Percentiles rank a stretch among this genome's conserved stretches.
These are phyloP conservation scores for Phytophthora pluvialis DNA, from an alignment of 352 stramenopile genomes.

Conservation along the genomic window DNA sequence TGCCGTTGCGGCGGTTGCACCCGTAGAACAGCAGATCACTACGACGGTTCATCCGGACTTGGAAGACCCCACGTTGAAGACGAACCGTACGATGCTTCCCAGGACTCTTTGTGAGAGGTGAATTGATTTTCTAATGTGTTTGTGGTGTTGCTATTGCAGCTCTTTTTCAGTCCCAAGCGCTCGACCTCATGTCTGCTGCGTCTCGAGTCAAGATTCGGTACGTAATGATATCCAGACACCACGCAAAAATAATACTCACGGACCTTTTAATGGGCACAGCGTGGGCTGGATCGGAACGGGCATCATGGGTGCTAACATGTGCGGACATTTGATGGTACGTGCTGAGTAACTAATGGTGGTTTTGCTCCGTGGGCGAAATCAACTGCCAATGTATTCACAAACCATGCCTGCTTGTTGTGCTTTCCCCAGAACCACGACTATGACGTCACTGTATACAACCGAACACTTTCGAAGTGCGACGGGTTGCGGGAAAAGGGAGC, in stretches of 20 bases:
- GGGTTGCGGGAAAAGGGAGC: conserved; percentile 78
- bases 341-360: background rate
- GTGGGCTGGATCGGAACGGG: conserved; percentile 89
- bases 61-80: conserved; percentile 66
- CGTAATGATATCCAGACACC: background rate
- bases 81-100: conserved; percentile 41
- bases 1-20: conserved; percentile 19
- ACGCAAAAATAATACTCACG: background rate
- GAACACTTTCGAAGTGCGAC: conserved; percentile 85
- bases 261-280: conserved; percentile 28
- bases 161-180: conserved; percentile 61
- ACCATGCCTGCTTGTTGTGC: background rate
- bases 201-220: conserved; percentile 71
- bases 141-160: conserved; percentile 31
- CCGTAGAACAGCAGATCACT: conserved; percentile 47
- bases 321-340: conserved; percentile 81
- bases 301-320: conserved; percentile 93
- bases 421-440: conserved; percentile 76
- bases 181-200: conserved; percentile 60
- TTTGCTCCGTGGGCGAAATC: background rate
- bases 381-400: background rate
- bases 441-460: conserved; percentile 87
- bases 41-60: conserved; percentile 38
- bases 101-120: background rate
- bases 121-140: conserved; percentile 14